These are phyloP conservation scores for Scedosporium dehoogii DNA, from an alignment of 2,329 filamentous ascomycete species.

Conservation along the genomic window DNA sequence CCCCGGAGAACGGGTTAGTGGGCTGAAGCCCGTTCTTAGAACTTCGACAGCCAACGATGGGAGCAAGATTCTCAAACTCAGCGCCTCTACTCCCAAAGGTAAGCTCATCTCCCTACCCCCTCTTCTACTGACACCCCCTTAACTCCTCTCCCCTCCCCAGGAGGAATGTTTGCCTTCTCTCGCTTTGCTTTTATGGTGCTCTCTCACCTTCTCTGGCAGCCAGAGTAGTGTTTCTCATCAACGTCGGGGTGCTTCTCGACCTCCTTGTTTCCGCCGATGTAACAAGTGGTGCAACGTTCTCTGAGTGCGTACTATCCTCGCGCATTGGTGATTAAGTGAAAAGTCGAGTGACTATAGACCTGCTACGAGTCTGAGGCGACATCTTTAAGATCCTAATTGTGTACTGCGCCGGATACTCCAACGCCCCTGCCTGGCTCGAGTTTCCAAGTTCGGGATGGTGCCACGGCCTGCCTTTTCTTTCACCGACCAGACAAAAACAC, in stretches of 20 bases:
- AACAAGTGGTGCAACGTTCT: not conserved
- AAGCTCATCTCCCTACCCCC: not conserved
- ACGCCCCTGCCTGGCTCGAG: not conserved
- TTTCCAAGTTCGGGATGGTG: not conserved
- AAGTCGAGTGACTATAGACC: not conserved
- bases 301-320: not conserved
- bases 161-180: not conserved
- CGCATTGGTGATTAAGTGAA: not conserved
- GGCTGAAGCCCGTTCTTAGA: constrained; percentile 3
- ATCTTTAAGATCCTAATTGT: not conserved
- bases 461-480: not conserved
- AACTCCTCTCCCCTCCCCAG: not conserved
- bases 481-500: not conserved
- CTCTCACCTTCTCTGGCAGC: not conserved
- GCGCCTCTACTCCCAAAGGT: not conserved
- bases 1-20: not conserved
- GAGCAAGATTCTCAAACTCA: not conserved
- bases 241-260: not conserved
- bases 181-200: not conserved
- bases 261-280: not conserved
- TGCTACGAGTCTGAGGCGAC: not conserved
- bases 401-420: not conserved
- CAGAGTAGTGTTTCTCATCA: not conserved
- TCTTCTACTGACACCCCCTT: not conserved
- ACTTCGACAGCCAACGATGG: not conserved